Evolutionary conservation across 1,139 yeast genomes (phyloP), one percentile per base, ranked within the genome.

Genomic region (Eremothecium sinecaudum): DNA sequence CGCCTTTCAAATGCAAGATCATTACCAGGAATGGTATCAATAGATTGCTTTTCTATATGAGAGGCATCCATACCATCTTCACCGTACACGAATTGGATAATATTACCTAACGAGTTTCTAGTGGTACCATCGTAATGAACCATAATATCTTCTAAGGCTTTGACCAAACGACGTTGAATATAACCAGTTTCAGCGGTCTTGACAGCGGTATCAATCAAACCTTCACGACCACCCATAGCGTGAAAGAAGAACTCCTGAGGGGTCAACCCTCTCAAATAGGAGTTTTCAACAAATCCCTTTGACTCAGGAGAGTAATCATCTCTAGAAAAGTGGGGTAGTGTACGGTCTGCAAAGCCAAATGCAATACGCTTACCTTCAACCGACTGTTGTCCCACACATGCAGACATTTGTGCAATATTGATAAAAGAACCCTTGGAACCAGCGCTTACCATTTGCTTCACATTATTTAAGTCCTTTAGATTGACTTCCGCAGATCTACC

Each of bases 211-310:
- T 90, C 99, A 61, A 90, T 90, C 59, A 90, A 74, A 75, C 99
- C 99, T 68, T 90, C 99, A 73, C 99, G 84, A 72, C 99, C 99
- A 52, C 98, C 98, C 98, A 92, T 92, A 36, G 98, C 98, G 61
- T 92, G 99, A 80, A 90, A 90, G 59, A 92, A 92, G 62, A 92
- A 92, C 61, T 92, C 98, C 63, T 90, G 98, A 24, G 99, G 99
- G 11, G 98, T 90, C 54, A 92, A 71, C 27, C 99, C 99, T 69
- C 98, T 78, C 56, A 90, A 71, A 54, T 90, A 92, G 9, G 98
- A 92, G 56, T 92, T 92, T 62, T 90, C 98, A 46, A 92, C 94
- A 51, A 92, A 92, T 45, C 99, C 99, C 58, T 86, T 84, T 3
- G 96, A 86, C 62, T 90, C 98, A 19, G 98, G 97, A 37, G 95